Percentiles rank a stretch among this genome's conserved stretches.
Conservation (phyloP, 2,329 filamentous ascomycete species). For the Plectosphaerella cucumerina region DNA sequence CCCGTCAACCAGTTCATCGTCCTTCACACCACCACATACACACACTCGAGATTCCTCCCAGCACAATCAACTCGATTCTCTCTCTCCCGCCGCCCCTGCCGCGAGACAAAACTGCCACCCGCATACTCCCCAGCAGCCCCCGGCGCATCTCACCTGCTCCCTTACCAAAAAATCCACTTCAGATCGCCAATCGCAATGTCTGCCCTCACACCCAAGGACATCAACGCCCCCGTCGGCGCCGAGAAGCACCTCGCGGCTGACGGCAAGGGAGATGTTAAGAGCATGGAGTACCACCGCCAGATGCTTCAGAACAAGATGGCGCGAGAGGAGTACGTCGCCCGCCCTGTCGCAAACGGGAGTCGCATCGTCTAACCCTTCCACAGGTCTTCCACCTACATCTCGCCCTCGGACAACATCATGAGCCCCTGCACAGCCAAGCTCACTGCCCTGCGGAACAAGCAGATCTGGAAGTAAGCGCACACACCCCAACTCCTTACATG, state of each 20-base stretch:
- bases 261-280: constrained; percentile 50
- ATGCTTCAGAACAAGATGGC: constrained; percentile 69
- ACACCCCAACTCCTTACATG: not conserved
- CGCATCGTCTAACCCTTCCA: constrained; percentile 6
- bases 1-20: not conserved
- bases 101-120: not conserved
- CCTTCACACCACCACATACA: not conserved
- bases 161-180: constrained; percentile 37
- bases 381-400: constrained; percentile 60
- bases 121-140: not conserved
- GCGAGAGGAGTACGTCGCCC: constrained; percentile 52
- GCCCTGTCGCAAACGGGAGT: not conserved
- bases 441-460: constrained; percentile 74
- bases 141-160: constrained; percentile 3
- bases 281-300: constrained; percentile 75
- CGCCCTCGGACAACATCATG: constrained; percentile 85
- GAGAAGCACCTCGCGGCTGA: constrained; percentile 22
- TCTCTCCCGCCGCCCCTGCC: not conserved
- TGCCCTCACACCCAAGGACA: constrained; percentile 62
- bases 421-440: constrained; percentile 82
- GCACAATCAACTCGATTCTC: not conserved
- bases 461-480: constrained; percentile 65
- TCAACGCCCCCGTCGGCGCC: constrained; percentile 51
- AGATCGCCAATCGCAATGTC: constrained; percentile 40
- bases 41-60: not conserved